Evolutionary conservation across 441 rosid genomes (phyloP).

Genomic region (Manihot esculenta): DNA sequence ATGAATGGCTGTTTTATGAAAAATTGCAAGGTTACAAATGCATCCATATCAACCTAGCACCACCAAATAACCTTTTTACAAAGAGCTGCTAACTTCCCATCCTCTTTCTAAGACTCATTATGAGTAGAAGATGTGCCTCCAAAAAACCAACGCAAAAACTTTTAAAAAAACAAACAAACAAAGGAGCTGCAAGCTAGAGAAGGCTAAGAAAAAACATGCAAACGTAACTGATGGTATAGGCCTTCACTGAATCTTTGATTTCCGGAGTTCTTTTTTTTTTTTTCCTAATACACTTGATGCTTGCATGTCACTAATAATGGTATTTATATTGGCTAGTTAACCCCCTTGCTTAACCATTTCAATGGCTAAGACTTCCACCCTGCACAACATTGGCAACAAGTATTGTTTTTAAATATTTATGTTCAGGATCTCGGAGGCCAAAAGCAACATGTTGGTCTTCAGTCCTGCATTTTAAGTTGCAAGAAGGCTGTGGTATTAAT

Average conservation of each 20-base stretch:
- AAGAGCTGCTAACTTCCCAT: neutral
- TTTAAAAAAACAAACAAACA: neutral
- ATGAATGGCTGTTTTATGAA: neutral
- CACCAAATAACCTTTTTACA: neutral
- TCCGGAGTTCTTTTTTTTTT: neutral
- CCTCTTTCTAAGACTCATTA: neutral
- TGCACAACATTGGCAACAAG: neutral
- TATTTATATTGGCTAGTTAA: neutral
- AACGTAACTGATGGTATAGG: neutral
- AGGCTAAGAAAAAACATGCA: neutral
- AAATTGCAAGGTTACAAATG: neutral
- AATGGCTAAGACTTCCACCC: neutral
- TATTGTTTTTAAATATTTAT: neutral
- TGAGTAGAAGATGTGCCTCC: neutral
- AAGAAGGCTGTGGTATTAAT: neutral
- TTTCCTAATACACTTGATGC: neutral
- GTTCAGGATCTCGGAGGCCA: neutral
- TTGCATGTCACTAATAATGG: neutral
- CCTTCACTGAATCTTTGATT: neutral
- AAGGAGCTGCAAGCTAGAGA: neutral
- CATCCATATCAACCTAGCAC: neutral
- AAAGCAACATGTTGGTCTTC: neutral
- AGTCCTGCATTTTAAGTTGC: neutral
- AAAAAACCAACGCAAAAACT: neutral
- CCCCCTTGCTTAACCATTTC: neutral